Base-by-base conservation (phyloP, 352 stramenopile genomes). In the Phytophthora syringae region DNA sequence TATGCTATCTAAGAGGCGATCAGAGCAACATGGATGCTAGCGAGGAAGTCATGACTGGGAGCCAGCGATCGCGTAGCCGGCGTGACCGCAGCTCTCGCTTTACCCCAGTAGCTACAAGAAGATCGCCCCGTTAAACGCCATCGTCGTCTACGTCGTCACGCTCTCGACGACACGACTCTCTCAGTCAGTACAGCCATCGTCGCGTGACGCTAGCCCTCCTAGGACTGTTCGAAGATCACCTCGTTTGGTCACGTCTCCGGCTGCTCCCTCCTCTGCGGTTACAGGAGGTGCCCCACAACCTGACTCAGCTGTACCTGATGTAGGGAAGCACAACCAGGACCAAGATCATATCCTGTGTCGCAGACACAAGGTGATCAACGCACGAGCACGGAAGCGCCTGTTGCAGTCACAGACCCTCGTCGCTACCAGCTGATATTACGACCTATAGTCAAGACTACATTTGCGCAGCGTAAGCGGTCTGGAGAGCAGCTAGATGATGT, bases 401-500 rank as follows among this genome's bases (percentile, higher is more conserved):
- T 18, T 40, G 11, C 11, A 18, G 34, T 40, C 15, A 18, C 34
- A 40, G 34, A 40, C 34, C 15, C 15, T 20, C 34, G 34, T 12
- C 34, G 34, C 11, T 12, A 40, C 34, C 34, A 40, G 34, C 34
- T 18, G 15, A 18, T 40, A 18, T 9, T 40, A 18, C 11, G 15
- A 40, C 34, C 34, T 20, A 40, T 40, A n/a, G 15, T 52, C 22
- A 52, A 52, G 44, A 52, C 9, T 20, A 36, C 44, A 37, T 30
- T 37, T 34, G 4, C 44, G 24, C 44, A 52, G 30, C 44, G 30
- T 10, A 24, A 52, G n/a, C 10, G 44, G 24, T 52, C 44, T 37
- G 28, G 44, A 24, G 44, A 52, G 13, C 44, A 52, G 6, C 44
- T 52, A n/a, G 44, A n/a, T n/a, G n/a, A n/a, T n/a, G n/a, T n/a